Evolutionary conservation across 768 basidiomycete species (phyloP), one percentile per base, ranked within the genome.

Genomic region (Solioccasus polychromus): DNA sequence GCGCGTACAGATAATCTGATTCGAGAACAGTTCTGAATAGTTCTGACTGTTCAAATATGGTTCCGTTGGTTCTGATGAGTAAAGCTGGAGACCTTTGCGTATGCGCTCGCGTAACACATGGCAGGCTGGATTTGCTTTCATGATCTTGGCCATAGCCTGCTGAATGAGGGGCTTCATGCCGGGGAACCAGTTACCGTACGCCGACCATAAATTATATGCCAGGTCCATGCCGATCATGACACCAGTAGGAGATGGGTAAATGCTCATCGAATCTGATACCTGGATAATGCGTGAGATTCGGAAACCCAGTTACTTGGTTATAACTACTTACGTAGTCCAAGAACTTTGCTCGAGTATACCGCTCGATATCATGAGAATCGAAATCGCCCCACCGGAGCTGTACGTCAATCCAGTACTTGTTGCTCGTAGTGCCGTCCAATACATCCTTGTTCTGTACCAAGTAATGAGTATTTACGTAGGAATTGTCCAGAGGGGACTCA

Each of bases 121-220:
- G 43, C 88, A 85, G 12, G 96, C 96, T 20, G 96, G 96, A 60
- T 99, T 98, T 42, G 96, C 96, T 70, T 99, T 99, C 92, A 98
- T 95, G 66, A 99, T 88, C 78, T 98, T 99, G 11, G 89, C 92
- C 93, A 99, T 96, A 5, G 95, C 96, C 69, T 96, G 94, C 66
- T 96, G 95, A 47, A 99, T 85, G 50, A 99, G 77, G 5, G 94
- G 94, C 70, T 98, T 98, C 78, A 97, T 81, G 36, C 96, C 95
- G 12, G 96, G 96, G 86, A 97, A 96, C 92, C 91, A 98, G 65
- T 95, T 95, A 50, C 96, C 96, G 58, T 95, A 99, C 1, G 91
- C 95, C 24, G 95, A 95, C 90, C 96, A 96, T 48, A 99, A 61
- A 68, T 98, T 99, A 71, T 98, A 98, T 0, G 96, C 95, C 44